Base-by-base conservation (phyloP, 2,329 filamentous ascomycete species). In the Arachnomyces sp. region DNA sequence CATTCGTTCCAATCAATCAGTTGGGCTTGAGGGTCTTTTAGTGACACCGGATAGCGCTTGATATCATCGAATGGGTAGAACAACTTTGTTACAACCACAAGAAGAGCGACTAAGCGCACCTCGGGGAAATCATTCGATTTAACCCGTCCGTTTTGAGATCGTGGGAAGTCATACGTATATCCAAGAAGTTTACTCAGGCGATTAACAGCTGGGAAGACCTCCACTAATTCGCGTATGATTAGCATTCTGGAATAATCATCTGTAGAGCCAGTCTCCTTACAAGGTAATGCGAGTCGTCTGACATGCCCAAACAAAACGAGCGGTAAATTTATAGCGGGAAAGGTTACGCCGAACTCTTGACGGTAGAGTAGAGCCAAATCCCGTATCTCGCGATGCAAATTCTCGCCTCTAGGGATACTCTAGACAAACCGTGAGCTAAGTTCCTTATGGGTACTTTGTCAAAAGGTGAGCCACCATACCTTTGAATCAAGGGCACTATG, bases 51-150 rank as follows among this genome's bases (percentile, higher is more conserved):
- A 49, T 69, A 67, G 31, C 80, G 68, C 38, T 68, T 59, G 9
- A 72, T 53, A 15, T 68, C 66, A 52, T 86, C 78, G 33, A 95
- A 78, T 0, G 90, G 86, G 52, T 86, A 88, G 14, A 84, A 69
- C 2, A 95, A 60, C 52, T 95, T 95, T 3, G 83, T 79, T 3
- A 84, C 78, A 11, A 94, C 72, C 2, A 95, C 68, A 3, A 95
- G 60, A 3, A 86, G 66, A 3, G 80, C 72, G 40, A 87, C 69
- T 1, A 95, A 65, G 32, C 84, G 75, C 4, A 85, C 68, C 54
- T 96, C 92, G 0, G 92, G 87, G 46, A 83, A 74, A 37, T 78
- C 69, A 7, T 74, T 62, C 17, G 70, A 48, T 29, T 50, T 53
- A 25, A 52, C 62, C 44, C 69, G 62, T 44, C 64, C 62, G 38